phyloP scores from a whole-genome alignment of 805 yeast species.

The Wickerhamomyces rabaulensis region DNA sequence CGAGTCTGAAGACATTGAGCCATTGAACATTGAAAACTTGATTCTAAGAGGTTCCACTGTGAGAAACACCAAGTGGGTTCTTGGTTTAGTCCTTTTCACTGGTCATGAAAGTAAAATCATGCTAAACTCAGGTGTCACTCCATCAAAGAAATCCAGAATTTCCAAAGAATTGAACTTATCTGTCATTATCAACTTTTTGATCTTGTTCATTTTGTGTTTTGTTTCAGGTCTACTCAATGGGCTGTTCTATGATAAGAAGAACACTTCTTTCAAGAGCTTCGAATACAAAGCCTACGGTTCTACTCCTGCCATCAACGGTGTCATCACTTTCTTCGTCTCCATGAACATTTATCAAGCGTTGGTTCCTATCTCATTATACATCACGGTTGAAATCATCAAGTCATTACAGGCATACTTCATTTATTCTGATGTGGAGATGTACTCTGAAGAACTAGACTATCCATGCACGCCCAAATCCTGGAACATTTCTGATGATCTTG shows the following conservation, averaged over 20 bases:
- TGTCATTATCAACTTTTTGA: slow-evolving; percentile 58
- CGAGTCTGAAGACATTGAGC: slow-evolving; percentile 37
- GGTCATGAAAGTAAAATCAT: slow-evolving; percentile 78
- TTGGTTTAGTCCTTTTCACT: slow-evolving; percentile 70
- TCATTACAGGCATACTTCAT: slow-evolving; percentile 80
- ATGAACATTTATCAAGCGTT: slow-evolving; percentile 71
- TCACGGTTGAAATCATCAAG: slow-evolving; percentile 76
- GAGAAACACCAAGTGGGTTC: slow-evolving; percentile 76
- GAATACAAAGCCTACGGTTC: slow-evolving; percentile 68
- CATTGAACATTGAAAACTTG: slow-evolving; percentile 63
- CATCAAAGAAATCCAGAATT: slow-evolving; percentile 72
- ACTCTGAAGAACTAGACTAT: slow-evolving; percentile 62
- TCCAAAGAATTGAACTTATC: slow-evolving; percentile 67
- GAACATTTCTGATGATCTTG: slow-evolving; percentile 82
- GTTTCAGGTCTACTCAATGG: slow-evolving; percentile 72
- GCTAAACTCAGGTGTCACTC: slow-evolving; percentile 75
- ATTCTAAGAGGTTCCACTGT: slow-evolving; percentile 68
- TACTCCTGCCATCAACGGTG: slow-evolving; percentile 60
- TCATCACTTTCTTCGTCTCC: slow-evolving; percentile 70
- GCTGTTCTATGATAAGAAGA: slow-evolving; percentile 41
- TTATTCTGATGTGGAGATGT: slow-evolving; percentile 68
- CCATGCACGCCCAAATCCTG: slow-evolving; percentile 84
- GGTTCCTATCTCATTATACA: slow-evolving; percentile 79
- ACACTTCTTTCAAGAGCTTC: slow-evolving; percentile 51
- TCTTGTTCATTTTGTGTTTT: slow-evolving; percentile 62